Evolutionary conservation across 164 flowering plant species (phyloP).

Genomic region (Macadamia tetraphylla): DNA sequence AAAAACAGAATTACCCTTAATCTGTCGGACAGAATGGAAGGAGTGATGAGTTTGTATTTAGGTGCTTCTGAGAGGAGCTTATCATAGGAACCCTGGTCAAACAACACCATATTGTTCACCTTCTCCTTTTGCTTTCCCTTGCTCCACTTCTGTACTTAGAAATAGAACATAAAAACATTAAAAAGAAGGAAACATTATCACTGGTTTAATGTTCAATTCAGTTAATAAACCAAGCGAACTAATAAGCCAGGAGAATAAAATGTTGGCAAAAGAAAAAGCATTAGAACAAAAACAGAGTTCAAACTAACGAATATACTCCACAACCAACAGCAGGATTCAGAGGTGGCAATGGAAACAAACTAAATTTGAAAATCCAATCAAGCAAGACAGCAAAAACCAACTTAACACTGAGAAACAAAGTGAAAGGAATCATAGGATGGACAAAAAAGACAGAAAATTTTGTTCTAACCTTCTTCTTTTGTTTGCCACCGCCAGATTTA

Average conservation of each 20-base stretch:
- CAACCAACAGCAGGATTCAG: too few species aligned
- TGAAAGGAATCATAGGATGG: not conserved
- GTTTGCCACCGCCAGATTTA: conserved; percentile 17
- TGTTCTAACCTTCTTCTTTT: conserved; percentile 11
- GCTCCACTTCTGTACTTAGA: conserved; percentile 16
- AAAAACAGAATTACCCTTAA: conserved; percentile 6
- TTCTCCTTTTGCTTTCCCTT: conserved; percentile 22
- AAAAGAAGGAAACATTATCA: too few species aligned
- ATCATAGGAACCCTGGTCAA: conserved; percentile 16
- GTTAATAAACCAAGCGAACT: too few species aligned
- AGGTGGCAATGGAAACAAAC: too few species aligned
- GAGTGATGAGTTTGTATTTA: conserved; percentile 17
- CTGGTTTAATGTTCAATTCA: too few species aligned
- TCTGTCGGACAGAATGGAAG: conserved; percentile 17
- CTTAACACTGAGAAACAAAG: not conserved
- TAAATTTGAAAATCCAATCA: too few species aligned
- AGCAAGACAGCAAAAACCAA: not conserved
- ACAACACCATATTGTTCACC: conserved; percentile 18
- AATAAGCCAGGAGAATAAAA: not conserved
- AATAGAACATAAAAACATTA: not conserved
- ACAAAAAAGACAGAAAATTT: not conserved
- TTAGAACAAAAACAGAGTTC: not conserved
- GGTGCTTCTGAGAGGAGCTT: conserved; percentile 17
- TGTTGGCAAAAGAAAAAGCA: not conserved
- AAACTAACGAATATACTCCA: too few species aligned